Base-by-base conservation (phyloP, 306 rosid genomes). In the Macrotyloma uniflorum region DNA sequence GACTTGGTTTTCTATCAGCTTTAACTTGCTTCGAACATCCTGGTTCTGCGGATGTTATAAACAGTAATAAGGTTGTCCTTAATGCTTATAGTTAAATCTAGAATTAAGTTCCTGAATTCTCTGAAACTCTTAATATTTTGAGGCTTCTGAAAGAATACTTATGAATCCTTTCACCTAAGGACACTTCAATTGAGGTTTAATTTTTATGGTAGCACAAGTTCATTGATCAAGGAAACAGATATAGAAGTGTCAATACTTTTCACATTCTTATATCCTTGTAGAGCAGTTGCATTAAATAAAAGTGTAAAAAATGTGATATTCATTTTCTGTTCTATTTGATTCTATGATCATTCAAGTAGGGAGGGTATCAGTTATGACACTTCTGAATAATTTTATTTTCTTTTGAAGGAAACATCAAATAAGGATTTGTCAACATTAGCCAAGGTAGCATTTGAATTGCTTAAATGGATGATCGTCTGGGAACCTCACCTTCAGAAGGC, bases 371-470 rank as follows among this genome's bases (percentile, higher is more conserved):
- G 54, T 66, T 74, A 70, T 57, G 74, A 77, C 26, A 38, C 30
- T 77, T 85, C 71, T 81, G 84, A 83, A 62, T 68, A 50, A 64
- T 79, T 32, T 80, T 82, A 1, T 70, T 75, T 76, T 40, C 75
- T 84, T 83, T 49, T 87, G 78, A 68, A 95, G 99, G 99, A 95
- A 89, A 93, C 99, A 69, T 95, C 99, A 67, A 91, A 89, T 84
- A 95, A 95, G 84, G 99, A 95, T 86, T 88, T 95, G 87, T 93
- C 99, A 70, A 86, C 91, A 55, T 85, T 95, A 88, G 99, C 98
- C 63, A 93, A 90, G 87, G 93, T 85, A 64, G 90, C 98, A 78
- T 95, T 95, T 84, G 96, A 85, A 84, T 87, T 95, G 87, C 89
- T 95, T 18, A 95, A 93, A 75, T 95, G 99, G 98, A 93, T 92